Base-by-base conservation (phyloP, 768 basidiomycete genomes). In the Boletus patriciae region DNA sequence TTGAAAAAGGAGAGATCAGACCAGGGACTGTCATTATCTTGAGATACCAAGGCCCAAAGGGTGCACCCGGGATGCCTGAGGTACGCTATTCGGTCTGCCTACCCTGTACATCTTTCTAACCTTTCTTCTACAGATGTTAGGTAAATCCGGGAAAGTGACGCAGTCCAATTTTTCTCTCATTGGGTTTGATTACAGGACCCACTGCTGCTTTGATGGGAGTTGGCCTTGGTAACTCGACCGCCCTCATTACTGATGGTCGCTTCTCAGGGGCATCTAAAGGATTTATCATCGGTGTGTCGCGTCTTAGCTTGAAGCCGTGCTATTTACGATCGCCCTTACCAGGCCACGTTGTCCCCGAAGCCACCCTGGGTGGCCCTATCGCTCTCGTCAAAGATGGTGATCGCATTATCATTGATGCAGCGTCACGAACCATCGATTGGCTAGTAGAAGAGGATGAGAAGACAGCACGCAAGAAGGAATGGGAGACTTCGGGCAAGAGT, bases 61-160 rank as follows among this genome's bases (percentile, higher is more conserved):
- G 92, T 27, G 92, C 83, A n/a, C 93, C 91, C 27, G 92, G 92
- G 23, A 93, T 92, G 91, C 92, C 92, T 10, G 92, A 94, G 76
- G 83, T 83, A 53, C 37, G 67, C 49, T 12, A 31, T 43, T 48
- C 49, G 27, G 19, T 43, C 19, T 31, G n/a, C 23, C 52, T 45
- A 44, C 31, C 31, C 19, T 29, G 13, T 12, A 53, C 18, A 6
- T 21, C 16, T 11, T 11, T 52, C 47, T 63, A 23, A 64, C 8
- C 18, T 33, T 46, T 48, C 31, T 50, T 54, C 13, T 21, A 29
- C 51, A 80, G 77, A 82, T 82, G 80, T 60, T 80, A 55, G 78
- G 80, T 78, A 51, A 60, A 50, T 62, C 45, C 9, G 4, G 50
- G 40, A 21, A 15, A 21, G 19, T 37, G 25, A 52, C 18, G 23